phyloP scores from a whole-genome alignment of 1,284 basidiomycete species.

The Microbotryomycetes sp. region DNA sequence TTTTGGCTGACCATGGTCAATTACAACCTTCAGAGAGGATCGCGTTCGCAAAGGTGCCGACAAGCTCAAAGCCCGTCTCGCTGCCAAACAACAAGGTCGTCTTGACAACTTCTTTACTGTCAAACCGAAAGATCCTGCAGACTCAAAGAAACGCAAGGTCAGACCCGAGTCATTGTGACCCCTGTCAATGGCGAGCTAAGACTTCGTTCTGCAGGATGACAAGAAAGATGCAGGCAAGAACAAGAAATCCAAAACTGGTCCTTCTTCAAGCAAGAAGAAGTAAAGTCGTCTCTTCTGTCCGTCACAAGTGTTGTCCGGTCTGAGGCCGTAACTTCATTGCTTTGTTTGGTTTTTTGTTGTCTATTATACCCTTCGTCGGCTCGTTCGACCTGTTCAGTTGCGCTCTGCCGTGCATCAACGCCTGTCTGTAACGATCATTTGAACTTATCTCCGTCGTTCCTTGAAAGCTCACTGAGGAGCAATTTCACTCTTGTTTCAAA shows the following conservation, averaged over 20 bases:
- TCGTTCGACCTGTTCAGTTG: no score
- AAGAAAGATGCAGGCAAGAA: constrained; percentile 19
- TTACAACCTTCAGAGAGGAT: constrained; percentile 64
- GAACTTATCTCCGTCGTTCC: no score
- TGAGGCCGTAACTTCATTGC: no score
- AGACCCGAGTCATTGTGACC: constrained; percentile 14
- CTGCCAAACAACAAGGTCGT: constrained; percentile 90
- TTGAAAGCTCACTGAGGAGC: no score
- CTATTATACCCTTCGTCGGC: no score
- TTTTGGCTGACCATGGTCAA: neutral
- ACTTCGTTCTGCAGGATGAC: constrained; percentile 9
- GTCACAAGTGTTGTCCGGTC: no score
- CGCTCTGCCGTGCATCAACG: no score
- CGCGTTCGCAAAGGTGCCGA: constrained; percentile 92
- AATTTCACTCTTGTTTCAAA: no score
- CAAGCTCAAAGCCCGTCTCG: constrained; percentile 79
- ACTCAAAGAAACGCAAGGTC: neutral
- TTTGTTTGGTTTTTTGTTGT: no score
- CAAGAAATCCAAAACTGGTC: constrained; percentile 23
- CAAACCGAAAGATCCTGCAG: constrained; percentile 17
- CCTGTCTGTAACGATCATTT: no score
- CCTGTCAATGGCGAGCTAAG: neutral
- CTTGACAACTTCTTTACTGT: constrained; percentile 84
- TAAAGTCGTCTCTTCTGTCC: no score
- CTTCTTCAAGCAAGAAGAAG: constrained; percentile 8